Evolutionary conservation across 1,139 yeast genomes (phyloP), one percentile per base, ranked within the genome.

Genomic region (Pneumocystis jirovecii): DNA sequence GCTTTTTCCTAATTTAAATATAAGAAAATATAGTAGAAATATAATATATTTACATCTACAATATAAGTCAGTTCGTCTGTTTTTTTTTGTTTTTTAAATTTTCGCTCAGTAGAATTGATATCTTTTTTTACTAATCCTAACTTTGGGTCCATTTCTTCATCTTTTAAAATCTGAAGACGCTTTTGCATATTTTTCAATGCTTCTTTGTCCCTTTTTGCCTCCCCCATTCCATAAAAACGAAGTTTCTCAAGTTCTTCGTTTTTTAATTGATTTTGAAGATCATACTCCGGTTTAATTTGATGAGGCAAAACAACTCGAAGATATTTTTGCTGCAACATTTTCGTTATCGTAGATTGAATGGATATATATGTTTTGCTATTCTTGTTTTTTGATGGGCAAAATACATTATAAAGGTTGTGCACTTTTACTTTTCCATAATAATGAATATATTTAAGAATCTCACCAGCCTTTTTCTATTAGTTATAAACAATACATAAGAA

Each of bases 401-500:
- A 40, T 1, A 61, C 64, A 6, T n/a, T 35, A 15, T 34, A 44
- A 21, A 65, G 29, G 21, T 64, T 45, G 10, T 57, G 45, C 15
- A 60, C 40, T 37, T 59, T 60, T 5, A 62, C 64, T 19, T 86
- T 86, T 1, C 82, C 97, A 77, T 79, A 79, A 64, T 79, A 81
- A 71, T 80, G 78, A 63, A 90, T 78, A 71, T 87, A 89, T 71
- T 87, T 90, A n/a, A 88, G 79, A 56, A 89, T 82, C 68, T 85
- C 85, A 0, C 91, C 87, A 39, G 82, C 77, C 35, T 67, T 64
- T n/a, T 29, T 25, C 4, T 21, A 15, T 39, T 31, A 21, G n/a
- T 29, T 10, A 19, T 31, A 31, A 31, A 31, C 10, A 3, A 25
- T 10, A 61, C 10, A 40, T 25, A 37, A 56, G 45, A 61, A 29